phyloP scores from a whole-genome alignment of 2,329 filamentous ascomycete species.

The Penicillium sp. region DNA sequence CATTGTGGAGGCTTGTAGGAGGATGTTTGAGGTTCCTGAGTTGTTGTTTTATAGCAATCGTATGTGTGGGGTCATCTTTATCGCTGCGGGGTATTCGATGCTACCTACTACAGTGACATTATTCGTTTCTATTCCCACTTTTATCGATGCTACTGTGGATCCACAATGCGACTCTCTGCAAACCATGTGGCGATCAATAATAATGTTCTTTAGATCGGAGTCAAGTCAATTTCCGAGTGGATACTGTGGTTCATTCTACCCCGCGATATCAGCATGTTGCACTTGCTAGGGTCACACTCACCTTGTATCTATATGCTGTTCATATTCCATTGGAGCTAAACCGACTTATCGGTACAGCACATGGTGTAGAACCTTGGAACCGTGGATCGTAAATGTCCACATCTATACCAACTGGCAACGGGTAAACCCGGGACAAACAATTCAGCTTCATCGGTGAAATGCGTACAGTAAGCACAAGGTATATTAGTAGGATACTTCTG shows the following conservation, averaged over 20 bases:
- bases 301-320: background rate
- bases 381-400: background rate
- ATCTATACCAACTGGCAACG: background rate
- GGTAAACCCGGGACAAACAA: background rate
- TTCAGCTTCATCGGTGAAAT: background rate
- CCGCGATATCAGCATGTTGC: background rate
- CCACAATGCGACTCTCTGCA: slow-evolving; percentile 8
- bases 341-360: background rate
- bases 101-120: slow-evolving; percentile 16
- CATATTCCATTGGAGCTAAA: background rate
- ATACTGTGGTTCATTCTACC: too few relatives aligned
- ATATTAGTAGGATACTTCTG: too few relatives aligned
- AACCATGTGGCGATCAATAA: background rate
- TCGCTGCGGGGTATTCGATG: slow-evolving; percentile 12
- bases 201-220: background rate
- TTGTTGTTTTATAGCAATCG: background rate
- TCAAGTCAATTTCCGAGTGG: background rate
- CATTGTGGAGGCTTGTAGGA: slow-evolving; percentile 5
- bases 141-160: slow-evolving; percentile 19
- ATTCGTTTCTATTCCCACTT: background rate
- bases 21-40: background rate
- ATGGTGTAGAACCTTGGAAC: background rate
- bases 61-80: slow-evolving; percentile 8
- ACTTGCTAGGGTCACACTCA: background rate
- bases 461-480: too few relatives aligned